Evolutionary conservation across 1,284 basidiomycete species (phyloP), one percentile per base, ranked within the genome.

Genomic region (Ganoderma meredithae): DNA sequence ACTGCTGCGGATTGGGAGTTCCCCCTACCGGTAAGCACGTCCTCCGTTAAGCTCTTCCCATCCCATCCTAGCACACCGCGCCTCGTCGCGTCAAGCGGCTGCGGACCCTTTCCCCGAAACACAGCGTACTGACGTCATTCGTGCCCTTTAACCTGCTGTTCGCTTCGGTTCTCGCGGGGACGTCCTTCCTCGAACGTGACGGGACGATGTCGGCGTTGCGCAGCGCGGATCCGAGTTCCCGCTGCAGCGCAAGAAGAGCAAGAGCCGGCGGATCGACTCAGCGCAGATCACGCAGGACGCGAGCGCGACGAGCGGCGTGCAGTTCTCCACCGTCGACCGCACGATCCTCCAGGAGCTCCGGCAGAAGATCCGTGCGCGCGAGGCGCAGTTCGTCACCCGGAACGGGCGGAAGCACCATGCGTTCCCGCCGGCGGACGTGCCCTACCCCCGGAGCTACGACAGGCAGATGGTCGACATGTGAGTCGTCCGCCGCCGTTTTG

Each of bases 371-470:
- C 79, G 79, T 22, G 87, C 85, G 15, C 83, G 85, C 52, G 85
- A 85, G 41, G 80, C 83, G 9, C 86, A 89, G 71, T 91, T 90
- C 73, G 77, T 81, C 39, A 69, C 85, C 63, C 88, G 87, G 72
- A 84, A 76, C 69, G 79, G 85, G 25, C 85, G 85, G 76, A 85
- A 83, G 72, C 85, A 91, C 68, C 90, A 92, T 75, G 81, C 85
- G 13, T 86, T 82, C 72, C 69, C 79, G 5, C 75, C 77, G 49
- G 75, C 81, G 27, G 83, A 85, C 56, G 90, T 88, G 3, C 90
- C 90, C 13, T 92, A 91, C 76, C 90, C 90, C 15, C 81, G 88
- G 71, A 86, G 83, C 72, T 91, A 90, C 74, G 89, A 88, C 68
- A 78, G 84, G 33, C 81, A 84, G 41, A 85, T 88, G 36, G 75